phyloP scores from a whole-genome alignment of 2,329 filamentous ascomycete species.

The Claviceps pazoutovae region DNA sequence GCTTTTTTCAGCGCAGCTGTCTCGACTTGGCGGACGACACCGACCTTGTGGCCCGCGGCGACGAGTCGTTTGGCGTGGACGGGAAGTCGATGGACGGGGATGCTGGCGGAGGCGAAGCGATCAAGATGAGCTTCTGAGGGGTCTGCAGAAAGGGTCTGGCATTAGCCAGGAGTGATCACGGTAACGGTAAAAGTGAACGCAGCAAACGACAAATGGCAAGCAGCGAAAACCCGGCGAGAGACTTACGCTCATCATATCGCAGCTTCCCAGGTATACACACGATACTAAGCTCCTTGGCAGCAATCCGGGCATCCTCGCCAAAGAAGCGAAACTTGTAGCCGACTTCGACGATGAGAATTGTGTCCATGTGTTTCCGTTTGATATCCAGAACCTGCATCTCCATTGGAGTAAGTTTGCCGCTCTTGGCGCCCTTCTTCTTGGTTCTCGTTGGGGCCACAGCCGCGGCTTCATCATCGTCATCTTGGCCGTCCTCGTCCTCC shows the following conservation, averaged over 20 bases:
- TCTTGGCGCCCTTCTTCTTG: constrained; percentile 57
- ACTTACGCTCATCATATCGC: constrained; percentile 75
- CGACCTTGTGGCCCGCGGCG: constrained; percentile 86
- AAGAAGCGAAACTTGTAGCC: constrained; percentile 98
- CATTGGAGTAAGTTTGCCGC: constrained; percentile 80
- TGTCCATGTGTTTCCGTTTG: constrained; percentile 81
- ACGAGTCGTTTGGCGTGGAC: constrained; percentile 92
- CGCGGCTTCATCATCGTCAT: constrained; percentile 32
- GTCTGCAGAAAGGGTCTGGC: constrained; percentile 28
- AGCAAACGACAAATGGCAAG: neutral
- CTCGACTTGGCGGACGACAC: constrained; percentile 85
- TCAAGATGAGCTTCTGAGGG: constrained; percentile 84
- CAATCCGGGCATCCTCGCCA: constrained; percentile 81
- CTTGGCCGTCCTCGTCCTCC: constrained; percentile 40
- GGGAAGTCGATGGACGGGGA: constrained; percentile 79
- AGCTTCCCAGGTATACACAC: constrained; percentile 94
- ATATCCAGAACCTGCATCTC: constrained; percentile 89
- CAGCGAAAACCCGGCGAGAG: neutral
- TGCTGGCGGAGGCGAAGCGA: constrained; percentile 88
- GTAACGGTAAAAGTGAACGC: no score
- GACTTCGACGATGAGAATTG: constrained; percentile 81
- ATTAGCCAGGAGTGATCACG: no score
- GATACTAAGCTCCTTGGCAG: constrained; percentile 82
- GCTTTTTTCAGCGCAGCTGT: constrained; percentile 92
- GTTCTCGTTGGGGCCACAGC: constrained; percentile 28